Base-by-base conservation (phyloP, 257 asterid species). In the Nicotiana sylvestris region DNA sequence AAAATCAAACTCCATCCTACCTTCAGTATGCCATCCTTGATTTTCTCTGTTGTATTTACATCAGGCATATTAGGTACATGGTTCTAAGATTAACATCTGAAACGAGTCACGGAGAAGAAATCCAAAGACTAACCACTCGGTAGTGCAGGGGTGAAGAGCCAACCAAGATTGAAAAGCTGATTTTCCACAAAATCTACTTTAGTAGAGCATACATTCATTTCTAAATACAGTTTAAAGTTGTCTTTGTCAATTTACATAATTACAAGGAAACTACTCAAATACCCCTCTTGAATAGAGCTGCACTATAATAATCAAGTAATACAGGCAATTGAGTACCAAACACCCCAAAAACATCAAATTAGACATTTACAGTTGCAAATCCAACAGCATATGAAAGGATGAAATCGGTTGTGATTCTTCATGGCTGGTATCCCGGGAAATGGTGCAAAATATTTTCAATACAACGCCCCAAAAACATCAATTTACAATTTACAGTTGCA, bases 261-360 rank as follows among this genome's bases (percentile, higher is more conserved):
- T 21, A 30, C 32, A 10, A 25, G 61, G 61, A 72, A 46, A 46
- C 57, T 72, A 72, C 60, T 46, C 78, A 43, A 21, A 72, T 49
- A 46, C 25, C 61, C 79, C 21, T 25, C 79, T 21, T 25, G 27
- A 72, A 25, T 21, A 72, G 15, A 72, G 15, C 39, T 12, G 21
- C 39, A 72, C 33, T 53, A 12, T 72, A 72, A 72, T 25, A 72
- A 11, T 43, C 12, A 72, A 46, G 27, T 46, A 25, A 29, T 72
- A 72, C 25, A 72, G 25, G 61, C 60, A 6, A 25, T 12, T 72
- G 79, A 62, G 18, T 46, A 74, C 51, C 79, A 74, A 43, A 43
- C 62, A 74, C 79, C 61, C 60, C 79, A 74, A 74, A 72, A 74
- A 25, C 58, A 72, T 72, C 79, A 72, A 46, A 10, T 39, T 43